A percentile compares a stretch with the other conserved stretches of the same genome.
Conservation (phyloP, 805 yeast species). For the Scheffersomyces coipomensis region DNA sequence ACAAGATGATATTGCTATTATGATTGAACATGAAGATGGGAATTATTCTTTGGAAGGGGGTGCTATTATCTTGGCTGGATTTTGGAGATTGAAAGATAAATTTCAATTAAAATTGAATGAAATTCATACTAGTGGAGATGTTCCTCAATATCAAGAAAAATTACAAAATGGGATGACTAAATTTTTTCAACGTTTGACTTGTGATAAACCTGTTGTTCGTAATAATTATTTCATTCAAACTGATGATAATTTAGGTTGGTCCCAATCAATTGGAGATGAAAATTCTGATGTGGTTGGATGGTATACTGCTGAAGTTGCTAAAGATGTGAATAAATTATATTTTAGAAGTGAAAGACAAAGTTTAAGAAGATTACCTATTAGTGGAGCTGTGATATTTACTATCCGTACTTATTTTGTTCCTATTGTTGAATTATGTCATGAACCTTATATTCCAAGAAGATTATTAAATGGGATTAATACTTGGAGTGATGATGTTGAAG, state of each 20-base stretch:
- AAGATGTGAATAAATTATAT: slow-evolving; percentile 44
- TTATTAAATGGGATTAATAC: slow-evolving; percentile 56
- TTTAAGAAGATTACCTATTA: slow-evolving; percentile 55
- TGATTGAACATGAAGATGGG: slow-evolving; percentile 61
- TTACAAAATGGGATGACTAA: slow-evolving; percentile 64
- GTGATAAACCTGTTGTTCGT: slow-evolving; percentile 64
- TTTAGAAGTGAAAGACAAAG: slow-evolving; percentile 68
- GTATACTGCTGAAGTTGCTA: slow-evolving; percentile 58
- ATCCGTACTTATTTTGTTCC: slow-evolving; percentile 65
- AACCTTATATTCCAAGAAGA: slow-evolving; percentile 62
- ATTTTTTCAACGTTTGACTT: slow-evolving; percentile 54
- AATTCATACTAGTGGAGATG: slow-evolving; percentile 67
- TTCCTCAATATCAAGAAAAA: slow-evolving; percentile 61
- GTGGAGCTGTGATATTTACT: slow-evolving; percentile 60
- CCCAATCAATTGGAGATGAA: slow-evolving; percentile 61
- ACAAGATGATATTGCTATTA: slow-evolving; percentile 68
- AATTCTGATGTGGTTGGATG: slow-evolving; percentile 53
- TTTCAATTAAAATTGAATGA: slow-evolving; percentile 50
- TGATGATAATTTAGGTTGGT: slow-evolving; percentile 64
- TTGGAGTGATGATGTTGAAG: slow-evolving; percentile 61
- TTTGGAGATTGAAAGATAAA: slow-evolving; percentile 68
- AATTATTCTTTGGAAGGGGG: slow-evolving; percentile 59
- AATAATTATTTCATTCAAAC: slow-evolving; percentile 67
- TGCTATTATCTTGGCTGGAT: slow-evolving; percentile 63
- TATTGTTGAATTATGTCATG: slow-evolving; percentile 50